Evolutionary conservation across 2,329 filamentous ascomycete genomes (phyloP), one percentile per base, ranked within the genome.

Genomic region (Colletotrichum sp.): DNA sequence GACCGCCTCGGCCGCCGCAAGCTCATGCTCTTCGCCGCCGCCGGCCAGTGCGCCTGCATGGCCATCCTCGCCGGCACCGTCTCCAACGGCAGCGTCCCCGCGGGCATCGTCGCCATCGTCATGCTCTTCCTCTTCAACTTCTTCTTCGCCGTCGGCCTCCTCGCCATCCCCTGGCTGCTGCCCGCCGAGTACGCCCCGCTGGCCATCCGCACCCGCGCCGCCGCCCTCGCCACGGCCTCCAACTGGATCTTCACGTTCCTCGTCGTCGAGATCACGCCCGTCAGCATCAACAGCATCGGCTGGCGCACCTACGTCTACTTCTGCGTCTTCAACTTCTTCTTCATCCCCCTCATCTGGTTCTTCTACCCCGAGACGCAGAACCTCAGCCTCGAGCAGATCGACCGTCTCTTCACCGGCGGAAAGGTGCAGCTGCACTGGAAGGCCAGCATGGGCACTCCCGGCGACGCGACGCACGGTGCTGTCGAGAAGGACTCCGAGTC

Each of bases 1-100:
- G 82, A 83, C 43, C 79, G 79, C 3, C 87, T 87, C 75, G 90
- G 90, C 21, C 86, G 90, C 7, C 84, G 90, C 11, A 90, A 90
- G 78, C 84, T 92, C 80, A 89, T 92, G 86, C 86, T 92, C 79
- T 90, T 84, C 27, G 81, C 82, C 2, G 81, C 78, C 15, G 78
- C 74, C 3, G 83, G 82, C 2, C 82, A 84, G 55, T 79, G 80
- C 70, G 77, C 73, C 5, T 88, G 86, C 72, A 88, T 89, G 86
- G 84, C 83, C 13, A 79, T 87, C 3, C 80, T 88, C 12, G 85
- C 86, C 4, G 85, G 84, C 11, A 86, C 86, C 0, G 83, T 87
- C 1, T 83, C 80, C 12, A 78, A 83, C 55, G 84, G 82, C 11
- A 76, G 80, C n/a, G 79, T 80, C 16, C 74, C 81, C 4, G 81